Evolutionary conservation across 2,329 filamentous ascomycete species (phyloP).

Genomic region (Sporothrix phasma): DNA sequence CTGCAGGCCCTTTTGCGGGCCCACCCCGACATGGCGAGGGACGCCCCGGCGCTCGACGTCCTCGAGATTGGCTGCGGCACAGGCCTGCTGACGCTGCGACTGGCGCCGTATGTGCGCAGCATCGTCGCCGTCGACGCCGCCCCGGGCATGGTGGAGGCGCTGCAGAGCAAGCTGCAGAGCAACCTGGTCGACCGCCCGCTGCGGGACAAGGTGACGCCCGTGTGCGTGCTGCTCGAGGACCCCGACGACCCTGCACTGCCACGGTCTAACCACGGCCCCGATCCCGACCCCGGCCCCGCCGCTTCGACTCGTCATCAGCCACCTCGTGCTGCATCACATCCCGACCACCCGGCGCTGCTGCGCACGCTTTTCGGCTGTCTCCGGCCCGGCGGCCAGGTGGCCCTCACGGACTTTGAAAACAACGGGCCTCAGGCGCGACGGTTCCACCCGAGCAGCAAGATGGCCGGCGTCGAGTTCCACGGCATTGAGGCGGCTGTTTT

Average conservation of each 20-base stretch:
- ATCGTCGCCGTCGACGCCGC: constrained; percentile 45
- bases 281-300: constrained; percentile 20
- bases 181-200: constrained; percentile 28
- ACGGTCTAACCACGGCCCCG: constrained; percentile 21
- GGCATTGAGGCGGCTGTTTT: constrained; percentile 37
- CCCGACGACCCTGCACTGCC: constrained; percentile 38
- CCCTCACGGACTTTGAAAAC: constrained; percentile 49
- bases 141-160: constrained; percentile 43
- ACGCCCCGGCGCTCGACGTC: constrained; percentile 29
- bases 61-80: constrained; percentile 50
- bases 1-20: constrained; percentile 34
- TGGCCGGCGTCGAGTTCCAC: constrained; percentile 45
- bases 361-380: constrained; percentile 37
- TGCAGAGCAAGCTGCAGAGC: constrained; percentile 34
- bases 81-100: constrained; percentile 40
- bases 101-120: constrained; percentile 37
- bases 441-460: constrained; percentile 43
- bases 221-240: constrained; percentile 38
- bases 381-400: constrained; percentile 37
- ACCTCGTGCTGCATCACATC: constrained; percentile 48
- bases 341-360: constrained; percentile 33
- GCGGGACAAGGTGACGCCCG: constrained; percentile 28
- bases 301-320: constrained; percentile 43
- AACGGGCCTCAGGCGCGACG: constrained; percentile 40
- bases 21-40: constrained; percentile 24